Evolutionary conservation across 78 protist species (phyloP), one percentile per base, ranked within the genome.

Genomic region (Dictyostelium capitatum): DNA sequence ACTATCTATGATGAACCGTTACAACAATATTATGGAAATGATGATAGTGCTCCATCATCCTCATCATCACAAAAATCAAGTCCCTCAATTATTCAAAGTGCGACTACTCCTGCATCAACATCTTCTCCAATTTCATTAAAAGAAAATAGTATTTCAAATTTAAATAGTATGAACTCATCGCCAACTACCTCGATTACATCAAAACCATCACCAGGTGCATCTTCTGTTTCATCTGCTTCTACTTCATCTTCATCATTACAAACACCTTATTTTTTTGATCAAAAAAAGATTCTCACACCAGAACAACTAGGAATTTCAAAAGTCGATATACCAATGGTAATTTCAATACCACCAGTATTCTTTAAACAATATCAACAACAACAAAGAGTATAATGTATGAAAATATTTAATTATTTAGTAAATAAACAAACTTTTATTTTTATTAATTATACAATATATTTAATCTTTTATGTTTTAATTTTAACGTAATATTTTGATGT

Each of bases 281-380:
- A 28, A 8, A 79, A 79, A 54, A 79, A 79, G 41, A 25, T 79
- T n/a, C n/a, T 54, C 17, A 79, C 83, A 1, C 83, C 83, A 1
- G 54, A 79, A 0, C 65, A 79, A 79, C 43, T 79, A 9, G 83
- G 83, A 19, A 54, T 79, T 23, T 4, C 14, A 79, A 37, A n/a
- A 30, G 0, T 20, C 0, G 83, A 79, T 56, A 37, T 79, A 5
- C 83, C 83, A 56, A 79, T 54, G 83, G 47, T 47, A 23, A 51
- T 79, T 15, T 37, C 67, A 10, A 79, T 79, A n/a, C 83, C 83
- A 30, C n/a, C 81, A 43, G 12, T 14, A 25, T 69, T 37, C 5
- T 69, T 32, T 37, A 41, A 28, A 69, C 77, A 37, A 37, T 69
- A 69, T 37, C 77, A 28, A 69, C 77, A 37, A 37, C 50, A 54